Conservation (phyloP, 169 alveolate genomes). For the Babesia caballi region DNA sequence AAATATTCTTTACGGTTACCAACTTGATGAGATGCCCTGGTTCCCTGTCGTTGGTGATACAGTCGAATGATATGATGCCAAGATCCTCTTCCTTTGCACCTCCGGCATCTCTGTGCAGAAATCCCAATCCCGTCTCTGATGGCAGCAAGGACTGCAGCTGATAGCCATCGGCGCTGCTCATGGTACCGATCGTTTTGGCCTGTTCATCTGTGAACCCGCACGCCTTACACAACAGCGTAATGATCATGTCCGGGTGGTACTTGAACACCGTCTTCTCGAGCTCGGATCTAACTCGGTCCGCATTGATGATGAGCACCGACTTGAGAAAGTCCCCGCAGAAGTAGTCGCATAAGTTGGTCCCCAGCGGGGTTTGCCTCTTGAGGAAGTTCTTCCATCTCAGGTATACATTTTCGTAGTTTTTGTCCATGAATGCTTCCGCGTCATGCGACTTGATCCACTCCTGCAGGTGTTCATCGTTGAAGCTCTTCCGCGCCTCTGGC, state of each 20-base stretch:
- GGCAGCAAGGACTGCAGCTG: conserved; percentile 76
- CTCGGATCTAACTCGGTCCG: conserved; percentile 57
- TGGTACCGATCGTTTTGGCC: conserved; percentile 53
- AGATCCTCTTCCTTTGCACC: conserved; percentile 88
- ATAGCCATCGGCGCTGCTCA: conserved; percentile 64
- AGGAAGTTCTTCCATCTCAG: conserved; percentile 57
- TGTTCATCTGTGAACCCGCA: conserved; percentile 64
- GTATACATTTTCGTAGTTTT: conserved; percentile 49
- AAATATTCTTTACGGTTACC: conserved; percentile 91
- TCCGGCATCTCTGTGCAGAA: conserved; percentile 88
- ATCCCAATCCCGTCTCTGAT: conserved; percentile 89
- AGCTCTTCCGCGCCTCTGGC: conserved; percentile 50
- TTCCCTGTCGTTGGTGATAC: conserved; percentile 88
- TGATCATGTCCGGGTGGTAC: conserved; percentile 53
- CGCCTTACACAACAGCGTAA: conserved; percentile 50
- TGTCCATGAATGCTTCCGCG: conserved; percentile 60
- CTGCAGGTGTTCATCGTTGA: conserved; percentile 52
- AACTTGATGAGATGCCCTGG: conserved; percentile 85
- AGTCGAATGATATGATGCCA: conserved; percentile 86
- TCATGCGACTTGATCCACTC: conserved; percentile 61
- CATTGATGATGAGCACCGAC: conserved; percentile 46
- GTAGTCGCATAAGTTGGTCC: conserved; percentile 55
- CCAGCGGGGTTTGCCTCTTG: conserved; percentile 64
- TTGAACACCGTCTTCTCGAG: conserved; percentile 61
- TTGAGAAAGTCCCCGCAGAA: conserved; percentile 58